Base-by-base conservation (phyloP, 2,329 filamentous ascomycete species). In the Aspergillus puulaauensis region DNA sequence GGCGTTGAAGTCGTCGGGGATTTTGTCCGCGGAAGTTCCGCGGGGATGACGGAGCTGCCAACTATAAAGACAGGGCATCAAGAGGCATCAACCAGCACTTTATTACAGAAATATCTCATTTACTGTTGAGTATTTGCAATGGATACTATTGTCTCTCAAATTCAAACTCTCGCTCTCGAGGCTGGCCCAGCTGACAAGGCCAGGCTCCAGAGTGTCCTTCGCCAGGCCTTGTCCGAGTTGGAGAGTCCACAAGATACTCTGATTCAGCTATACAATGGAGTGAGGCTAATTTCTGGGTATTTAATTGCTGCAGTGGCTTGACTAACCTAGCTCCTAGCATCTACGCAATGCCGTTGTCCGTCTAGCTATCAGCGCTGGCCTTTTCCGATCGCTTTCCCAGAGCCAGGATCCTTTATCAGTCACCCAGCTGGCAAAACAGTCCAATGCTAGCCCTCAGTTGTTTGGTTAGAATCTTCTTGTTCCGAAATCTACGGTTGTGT, bases 101-200 rank as follows among this genome's bases (percentile, higher is more conserved):
- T 31, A 31, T 4, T 31, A 31, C 27, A 31, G 9, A 31, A 31
- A 31, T 11, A 31, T 11, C 27, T 31, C 27, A 31, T 31, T 31
- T 8, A 31, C 3, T 11, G 27, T 11, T 31, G 3, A 31, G 2
- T 31, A 31, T 31, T 4, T 4, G 8, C 17, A 49, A 52, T 52
- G 40, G 48, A 56, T 15, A 11, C 14, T 15, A 15, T 41, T 45
- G 15, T 52, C 9, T 14, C 35, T 11, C 39, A 56, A n/a, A 61
- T 69, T 33, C 57, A 53, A 9, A 33, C 46, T 11, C 47, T 69
- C 39, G 64, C 61, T 15, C 33, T 61, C 45, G 54, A 54, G 1
- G 54, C 64, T 47, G 61, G 67, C 58, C 62, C 66, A 21, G 61
- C 48, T 6, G 62, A 58, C 19, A 64, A 62, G 9, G 40, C 61